Evolutionary conservation across 768 basidiomycete species (phyloP).

Genomic region (Mycena vulgaris): DNA sequence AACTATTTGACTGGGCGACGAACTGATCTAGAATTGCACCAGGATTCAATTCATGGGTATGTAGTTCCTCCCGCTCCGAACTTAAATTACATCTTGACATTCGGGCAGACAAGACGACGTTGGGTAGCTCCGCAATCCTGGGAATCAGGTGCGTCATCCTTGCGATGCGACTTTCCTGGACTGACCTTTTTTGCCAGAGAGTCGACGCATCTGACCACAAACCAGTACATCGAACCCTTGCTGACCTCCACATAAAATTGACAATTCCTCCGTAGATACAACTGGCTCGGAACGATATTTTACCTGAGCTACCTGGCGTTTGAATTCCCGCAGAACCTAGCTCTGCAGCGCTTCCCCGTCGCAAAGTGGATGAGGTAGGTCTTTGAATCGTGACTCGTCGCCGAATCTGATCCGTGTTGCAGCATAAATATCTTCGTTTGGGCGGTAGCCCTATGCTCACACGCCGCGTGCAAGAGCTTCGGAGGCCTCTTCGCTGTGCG

Average conservation of each 20-base stretch:
- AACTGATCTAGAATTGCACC: not conserved
- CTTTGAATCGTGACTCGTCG: too few species aligned
- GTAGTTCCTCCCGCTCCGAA: not conserved
- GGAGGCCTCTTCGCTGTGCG: slow-evolving; percentile 77
- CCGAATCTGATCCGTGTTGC: not conserved
- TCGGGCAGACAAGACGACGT: slow-evolving; percentile 70
- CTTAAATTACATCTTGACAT: not conserved
- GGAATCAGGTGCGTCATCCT: slow-evolving; percentile 69
- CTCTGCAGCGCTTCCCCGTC: slow-evolving; percentile 80
- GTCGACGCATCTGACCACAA: slow-evolving; percentile 74
- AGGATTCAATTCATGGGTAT: slow-evolving; percentile 83
- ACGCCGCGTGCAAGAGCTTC: slow-evolving; percentile 80
- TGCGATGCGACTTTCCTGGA: not conserved
- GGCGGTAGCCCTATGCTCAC: slow-evolving; percentile 71
- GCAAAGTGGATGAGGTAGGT: slow-evolving; percentile 87
- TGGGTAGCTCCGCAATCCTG: slow-evolving; percentile 77
- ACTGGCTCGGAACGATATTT: slow-evolving; percentile 85
- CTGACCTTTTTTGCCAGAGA: slow-evolving; percentile 55
- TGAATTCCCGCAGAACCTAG: slow-evolving; percentile 81
- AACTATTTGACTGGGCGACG: too few species aligned
- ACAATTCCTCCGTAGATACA: slow-evolving; percentile 61
- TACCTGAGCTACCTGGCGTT: slow-evolving; percentile 78
- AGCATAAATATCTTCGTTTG: slow-evolving; percentile 85
- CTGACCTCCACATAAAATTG: not conserved
- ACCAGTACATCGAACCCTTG: slow-evolving; percentile 62